phyloP scores from a whole-genome alignment of 2,329 filamentous ascomycete species.

The Verticillium longisporum region DNA sequence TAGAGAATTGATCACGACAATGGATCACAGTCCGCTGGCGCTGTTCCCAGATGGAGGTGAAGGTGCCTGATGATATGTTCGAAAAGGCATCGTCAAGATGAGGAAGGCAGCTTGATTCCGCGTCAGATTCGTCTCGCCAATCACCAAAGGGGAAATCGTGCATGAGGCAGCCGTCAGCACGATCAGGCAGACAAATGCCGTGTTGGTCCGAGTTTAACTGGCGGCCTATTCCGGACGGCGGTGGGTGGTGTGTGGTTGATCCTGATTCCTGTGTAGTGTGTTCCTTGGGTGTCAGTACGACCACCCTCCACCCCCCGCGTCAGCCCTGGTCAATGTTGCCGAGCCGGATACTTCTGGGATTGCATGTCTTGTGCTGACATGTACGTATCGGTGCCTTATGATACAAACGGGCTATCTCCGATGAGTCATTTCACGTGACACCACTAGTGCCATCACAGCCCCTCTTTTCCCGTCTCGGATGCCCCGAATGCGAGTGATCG shows the following conservation, averaged over 20 bases:
- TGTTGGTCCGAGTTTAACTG: not conserved
- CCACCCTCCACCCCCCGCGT: not conserved
- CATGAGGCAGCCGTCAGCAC: not conserved
- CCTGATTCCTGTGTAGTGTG: not conserved
- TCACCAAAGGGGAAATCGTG: not conserved
- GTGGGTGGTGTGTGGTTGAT: too few relatives aligned
- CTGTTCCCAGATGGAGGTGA: too few relatives aligned
- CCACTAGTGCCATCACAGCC: not conserved
- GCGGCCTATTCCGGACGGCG: too few relatives aligned
- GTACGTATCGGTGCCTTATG: not conserved
- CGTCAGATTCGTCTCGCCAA: not conserved
- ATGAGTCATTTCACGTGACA: not conserved
- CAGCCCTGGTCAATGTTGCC: not conserved
- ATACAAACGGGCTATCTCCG: not conserved
- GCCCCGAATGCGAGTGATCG: not conserved
- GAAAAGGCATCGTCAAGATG: too few relatives aligned
- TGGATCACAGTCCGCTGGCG: too few relatives aligned
- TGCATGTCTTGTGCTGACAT: not conserved
- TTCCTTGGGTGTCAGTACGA: too few relatives aligned
- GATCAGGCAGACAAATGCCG: not conserved
- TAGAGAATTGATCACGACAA: too few relatives aligned
- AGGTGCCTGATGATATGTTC: too few relatives aligned
- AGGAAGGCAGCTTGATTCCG: not conserved
- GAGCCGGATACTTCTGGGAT: not conserved
- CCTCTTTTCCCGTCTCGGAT: not conserved